Percentiles rank a stretch among this genome's conserved stretches.
Conservation (phyloP, 352 stramenopile genomes). For the Thraustochytrium striatum region DNA sequence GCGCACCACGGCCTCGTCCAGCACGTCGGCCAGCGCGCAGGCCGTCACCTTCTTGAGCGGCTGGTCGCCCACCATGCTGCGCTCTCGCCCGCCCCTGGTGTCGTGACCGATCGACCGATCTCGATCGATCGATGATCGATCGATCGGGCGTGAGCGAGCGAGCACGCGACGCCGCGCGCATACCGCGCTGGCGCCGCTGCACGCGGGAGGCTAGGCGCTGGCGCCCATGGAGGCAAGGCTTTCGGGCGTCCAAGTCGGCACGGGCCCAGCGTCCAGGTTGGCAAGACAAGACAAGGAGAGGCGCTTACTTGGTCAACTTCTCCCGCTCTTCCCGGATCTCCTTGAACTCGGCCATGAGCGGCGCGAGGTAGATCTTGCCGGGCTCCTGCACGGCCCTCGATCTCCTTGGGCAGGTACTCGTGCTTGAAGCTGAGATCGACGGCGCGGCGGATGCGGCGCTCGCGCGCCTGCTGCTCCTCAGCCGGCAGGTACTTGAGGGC, state of each 20-base stretch:
- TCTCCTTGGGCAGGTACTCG: slow-evolving; percentile 51
- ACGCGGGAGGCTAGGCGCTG: too few relatives aligned
- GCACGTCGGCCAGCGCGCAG: not conserved
- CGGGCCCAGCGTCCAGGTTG: too few relatives aligned
- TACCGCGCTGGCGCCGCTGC: too few relatives aligned
- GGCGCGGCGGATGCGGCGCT: slow-evolving; percentile 49
- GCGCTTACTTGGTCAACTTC: slow-evolving; percentile 33
- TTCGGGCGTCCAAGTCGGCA: too few relatives aligned
- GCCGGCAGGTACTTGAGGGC: slow-evolving; percentile 43
- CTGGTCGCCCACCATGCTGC: too few relatives aligned
- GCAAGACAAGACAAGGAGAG: not conserved
- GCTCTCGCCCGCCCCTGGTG: too few relatives aligned
- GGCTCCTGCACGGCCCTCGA: slow-evolving; percentile 46
- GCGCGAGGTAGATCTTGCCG: slow-evolving; percentile 44
- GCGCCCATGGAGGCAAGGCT: too few relatives aligned
- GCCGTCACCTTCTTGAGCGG: too few relatives aligned
- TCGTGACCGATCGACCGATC: too few relatives aligned
- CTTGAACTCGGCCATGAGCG: slow-evolving; percentile 35
- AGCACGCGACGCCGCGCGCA: too few relatives aligned
- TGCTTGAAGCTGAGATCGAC: slow-evolving; percentile 52
- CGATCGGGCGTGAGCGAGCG: too few relatives aligned
- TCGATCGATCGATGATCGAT: too few relatives aligned
- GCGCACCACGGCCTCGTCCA: not conserved
- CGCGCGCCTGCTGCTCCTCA: slow-evolving; percentile 41
- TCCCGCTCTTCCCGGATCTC: slow-evolving; percentile 16